Base-by-base conservation (phyloP, 768 basidiomycete species). In the Pisolithus marmoratus region DNA sequence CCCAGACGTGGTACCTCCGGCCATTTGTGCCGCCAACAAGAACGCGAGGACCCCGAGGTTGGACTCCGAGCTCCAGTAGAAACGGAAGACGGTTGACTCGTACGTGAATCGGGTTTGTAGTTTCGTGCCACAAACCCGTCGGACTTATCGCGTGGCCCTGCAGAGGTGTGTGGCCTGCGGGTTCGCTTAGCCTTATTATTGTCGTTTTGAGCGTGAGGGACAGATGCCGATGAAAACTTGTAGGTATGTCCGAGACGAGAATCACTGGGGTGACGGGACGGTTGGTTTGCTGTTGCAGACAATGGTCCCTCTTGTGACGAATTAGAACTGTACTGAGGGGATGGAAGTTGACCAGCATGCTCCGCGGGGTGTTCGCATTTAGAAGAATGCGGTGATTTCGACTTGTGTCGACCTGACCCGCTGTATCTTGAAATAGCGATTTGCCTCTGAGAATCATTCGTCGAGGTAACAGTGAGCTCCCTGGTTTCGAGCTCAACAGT, bases 131-230 rank as follows among this genome's bases (percentile, higher is more conserved):
- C 66, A 46, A 60, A 55, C 46, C 58, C 68, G 47, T 65, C 64
- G 27, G 74, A 63, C 62, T 73, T 75, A 61, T 87, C 85, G 53
- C 83, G 72, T 24, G 81, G 82, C 12, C 86, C 85, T n/a, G 84
- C 84, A 53, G 83, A 84, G 22, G 86, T 88, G 61, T 89, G 85
- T 31, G 86, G 86, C 43, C 86, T 70, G 52, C 82, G 74, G 37
- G 70, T 63, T 41, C 65, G 51, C 57, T 64, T 73, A 57, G 51
- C 52, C 54, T 60, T 70, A 53, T 50, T 63, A 19, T 58, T 56
- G 56, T 54, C 60, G 58, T 57, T 61, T 44, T 37, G 55, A 42
- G 63, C 57, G 55, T 68, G 65, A 49, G 70, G 67, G 17, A 63
- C 61, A 11, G 68, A 66, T 40, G 59, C 59, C 20, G 56, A 68